These are phyloP conservation scores for Neurospora sp. DNA, from an alignment of 2,329 filamentous ascomycete species.

Conservation along the genomic window DNA sequence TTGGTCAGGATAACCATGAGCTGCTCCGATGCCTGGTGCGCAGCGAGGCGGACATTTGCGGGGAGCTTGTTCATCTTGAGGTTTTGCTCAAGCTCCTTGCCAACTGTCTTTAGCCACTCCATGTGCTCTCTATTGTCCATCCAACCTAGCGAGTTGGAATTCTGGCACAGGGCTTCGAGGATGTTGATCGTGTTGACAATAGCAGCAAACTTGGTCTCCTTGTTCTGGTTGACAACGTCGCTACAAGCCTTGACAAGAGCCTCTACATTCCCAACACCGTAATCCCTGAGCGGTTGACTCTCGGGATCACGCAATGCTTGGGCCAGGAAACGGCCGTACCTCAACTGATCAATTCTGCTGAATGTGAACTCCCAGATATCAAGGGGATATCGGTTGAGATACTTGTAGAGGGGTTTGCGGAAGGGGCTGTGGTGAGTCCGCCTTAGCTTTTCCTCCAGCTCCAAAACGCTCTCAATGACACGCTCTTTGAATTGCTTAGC, in stretches of 20 bases:
- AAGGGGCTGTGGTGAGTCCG: slow-evolving; percentile 89
- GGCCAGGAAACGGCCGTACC: slow-evolving; percentile 82
- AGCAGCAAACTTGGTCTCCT: slow-evolving; percentile 58
- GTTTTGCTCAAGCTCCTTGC: slow-evolving; percentile 69
- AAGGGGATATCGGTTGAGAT: slow-evolving; percentile 84
- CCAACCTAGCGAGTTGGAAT: slow-evolving; percentile 57
- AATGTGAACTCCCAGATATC: slow-evolving; percentile 77
- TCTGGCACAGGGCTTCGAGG: slow-evolving; percentile 66
- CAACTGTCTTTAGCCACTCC: slow-evolving; percentile 53
- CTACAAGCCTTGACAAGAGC: slow-evolving; percentile 59
- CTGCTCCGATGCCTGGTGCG: slow-evolving; percentile 82
- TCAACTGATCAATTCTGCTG: slow-evolving; percentile 71
- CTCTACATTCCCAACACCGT: slow-evolving; percentile 64
- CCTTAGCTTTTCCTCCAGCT: slow-evolving; percentile 74
- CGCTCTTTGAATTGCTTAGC: slow-evolving; percentile 87
- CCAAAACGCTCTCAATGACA: slow-evolving; percentile 81
- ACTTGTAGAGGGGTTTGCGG: slow-evolving; percentile 80
- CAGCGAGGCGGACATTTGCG: slow-evolving; percentile 65
- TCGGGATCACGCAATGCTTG: slow-evolving; percentile 72
- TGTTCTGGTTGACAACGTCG: slow-evolving; percentile 53
- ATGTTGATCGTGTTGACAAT: slow-evolving; percentile 84
- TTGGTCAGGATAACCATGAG: slow-evolving; percentile 77
- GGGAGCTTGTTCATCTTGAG: slow-evolving; percentile 62
- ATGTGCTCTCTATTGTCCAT: slow-evolving; percentile 56
- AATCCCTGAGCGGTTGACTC: slow-evolving; percentile 64